Evolutionary conservation across 108 stramenopile species (phyloP), one percentile per base, ranked within the genome.

Genomic region (Stephanodiscus triporus): DNA sequence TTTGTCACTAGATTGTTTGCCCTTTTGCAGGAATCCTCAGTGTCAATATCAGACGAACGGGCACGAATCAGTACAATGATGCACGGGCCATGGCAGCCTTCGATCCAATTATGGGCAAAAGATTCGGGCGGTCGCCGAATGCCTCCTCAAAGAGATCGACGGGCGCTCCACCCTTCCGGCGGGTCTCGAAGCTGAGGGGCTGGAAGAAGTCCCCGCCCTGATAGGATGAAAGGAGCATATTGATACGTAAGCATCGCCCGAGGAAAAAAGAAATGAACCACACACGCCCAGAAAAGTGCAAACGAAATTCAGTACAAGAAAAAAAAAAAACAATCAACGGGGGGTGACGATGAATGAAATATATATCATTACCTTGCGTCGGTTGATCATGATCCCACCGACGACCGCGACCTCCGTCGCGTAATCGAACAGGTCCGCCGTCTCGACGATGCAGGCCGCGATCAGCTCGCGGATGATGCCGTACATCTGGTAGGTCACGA

Each of bases 401-500:
- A 80, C 60, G 1, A 80, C 20, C 5, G 73, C 57, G 16, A 75
- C 37, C 58, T 75, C 74, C 22, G 66, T 63, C 0, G 73, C 42
- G 49, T 22, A 59, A 32, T 75, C 74, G n/a, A 37, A 75, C 20
- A 67, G 16, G 9, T 75, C 74, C 20, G 65, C 45, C 37, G 65
- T 75, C 36, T 58, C 54, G 22, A 9, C n/a, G 30, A 75, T 43
- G 38, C 42, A 48, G 24, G 37, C 77, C 36, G 34, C 27, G 16
- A 80, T 42, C 17, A 68, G 42, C 17, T 80, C 73, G 1, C 79
- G 73, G 22, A 80, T 61, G 0, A 80, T 70, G 6, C 40, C 73
- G 54, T 80, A 74, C 68, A 80, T 72, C 49, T 80, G 79, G 50
- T 80, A 80, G n/a, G 79, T 75, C 0, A 80, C 73, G 43, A 75